phyloP scores from a whole-genome alignment of 140 eudicot genomes.

The Flaveria floridana region DNA sequence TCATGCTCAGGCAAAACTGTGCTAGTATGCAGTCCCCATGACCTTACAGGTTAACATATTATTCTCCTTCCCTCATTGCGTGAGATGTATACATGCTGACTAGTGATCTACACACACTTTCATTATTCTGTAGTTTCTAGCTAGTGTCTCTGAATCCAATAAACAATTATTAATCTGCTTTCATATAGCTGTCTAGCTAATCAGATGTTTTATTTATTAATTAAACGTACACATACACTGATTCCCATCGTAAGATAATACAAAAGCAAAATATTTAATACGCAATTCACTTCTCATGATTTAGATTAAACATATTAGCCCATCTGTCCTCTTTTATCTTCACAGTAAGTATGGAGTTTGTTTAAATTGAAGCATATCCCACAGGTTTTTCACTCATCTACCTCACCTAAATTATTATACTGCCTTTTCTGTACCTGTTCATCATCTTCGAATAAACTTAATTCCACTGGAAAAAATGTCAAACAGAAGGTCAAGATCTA shows the following conservation, averaged over 20 bases:
- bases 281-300: background rate
- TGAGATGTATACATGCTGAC: background rate
- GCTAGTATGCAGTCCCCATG: too few species aligned
- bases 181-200: background rate
- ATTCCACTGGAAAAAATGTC: constrained; percentile 33
- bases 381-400: constrained; percentile 41
- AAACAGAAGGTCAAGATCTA: constrained; percentile 66
- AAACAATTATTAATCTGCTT: background rate
- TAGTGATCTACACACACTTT: background rate
- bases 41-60: too few species aligned
- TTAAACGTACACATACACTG: background rate
- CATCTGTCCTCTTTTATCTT: constrained; percentile 16
- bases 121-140: background rate
- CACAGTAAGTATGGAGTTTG: constrained; percentile 23
- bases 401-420: too few species aligned
- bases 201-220: background rate
- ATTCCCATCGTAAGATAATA: background rate
- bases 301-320: constrained; percentile 7
- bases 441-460: background rate
- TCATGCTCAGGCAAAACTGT: too few species aligned
- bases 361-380: constrained; percentile 38
- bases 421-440: too few species aligned
- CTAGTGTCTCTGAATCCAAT: background rate
- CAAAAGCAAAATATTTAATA: background rate
- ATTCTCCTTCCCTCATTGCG: background rate